Conservation (phyloP, 225 moss, liverwort and hornwort genomes). For the Neckera pumila region DNA sequence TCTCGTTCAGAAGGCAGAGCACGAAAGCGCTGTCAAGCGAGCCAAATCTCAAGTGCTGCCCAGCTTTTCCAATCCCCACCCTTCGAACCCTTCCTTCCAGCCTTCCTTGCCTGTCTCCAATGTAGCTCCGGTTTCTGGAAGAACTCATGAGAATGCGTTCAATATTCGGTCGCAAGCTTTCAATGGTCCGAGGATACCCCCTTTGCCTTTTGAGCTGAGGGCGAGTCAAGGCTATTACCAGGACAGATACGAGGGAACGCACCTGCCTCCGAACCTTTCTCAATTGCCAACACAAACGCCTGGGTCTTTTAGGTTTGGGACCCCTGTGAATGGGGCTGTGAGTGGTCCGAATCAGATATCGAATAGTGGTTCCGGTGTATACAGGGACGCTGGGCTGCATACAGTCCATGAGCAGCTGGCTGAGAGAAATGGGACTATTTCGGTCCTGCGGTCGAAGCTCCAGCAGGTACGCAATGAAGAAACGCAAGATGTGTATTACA, state of each 20-base stretch:
- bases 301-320: neutral
- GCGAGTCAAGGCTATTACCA: slow-evolving; percentile 8
- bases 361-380: slow-evolving; percentile 2
- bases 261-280: slow-evolving; percentile 6
- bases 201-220: slow-evolving; percentile 18
- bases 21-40: slow-evolving; percentile 36
- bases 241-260: slow-evolving; percentile 2
- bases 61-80: neutral
- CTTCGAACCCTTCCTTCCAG: slow-evolving; percentile 4
- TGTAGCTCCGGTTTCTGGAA: neutral
- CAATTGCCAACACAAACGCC: slow-evolving; percentile 25
- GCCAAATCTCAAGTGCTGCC: slow-evolving; percentile 19
- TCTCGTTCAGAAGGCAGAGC: slow-evolving; percentile 39
- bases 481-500: neutral
- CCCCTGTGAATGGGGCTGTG: neutral
- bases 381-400: slow-evolving; percentile 7
- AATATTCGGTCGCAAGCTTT: slow-evolving; percentile 6
- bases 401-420: slow-evolving; percentile 26
- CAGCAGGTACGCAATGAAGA: slow-evolving; percentile 27
- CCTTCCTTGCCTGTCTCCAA: neutral
- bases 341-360: neutral
- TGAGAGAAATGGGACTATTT: slow-evolving; percentile 61
- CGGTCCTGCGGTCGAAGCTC: slow-evolving; percentile 57
- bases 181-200: slow-evolving; percentile 15
- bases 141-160: slow-evolving; percentile 11